Percentiles rank a stretch among this genome's conserved stretches.
These are phyloP conservation scores for Petasospora rhodanensis DNA, from an alignment of 1,139 yeast genomes.

Conservation along the genomic window DNA sequence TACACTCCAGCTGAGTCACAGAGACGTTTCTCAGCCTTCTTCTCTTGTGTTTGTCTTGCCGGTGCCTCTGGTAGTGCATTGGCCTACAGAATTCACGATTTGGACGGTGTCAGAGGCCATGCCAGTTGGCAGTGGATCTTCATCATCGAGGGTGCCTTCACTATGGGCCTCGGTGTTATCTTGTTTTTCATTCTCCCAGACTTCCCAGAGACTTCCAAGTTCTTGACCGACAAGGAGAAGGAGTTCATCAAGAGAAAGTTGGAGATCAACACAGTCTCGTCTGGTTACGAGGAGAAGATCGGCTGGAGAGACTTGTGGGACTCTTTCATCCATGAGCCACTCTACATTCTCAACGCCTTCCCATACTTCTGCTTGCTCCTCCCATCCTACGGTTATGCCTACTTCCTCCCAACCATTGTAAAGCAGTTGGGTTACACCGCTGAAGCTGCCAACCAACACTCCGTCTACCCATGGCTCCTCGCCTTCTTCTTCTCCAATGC, in stretches of 20 bases:
- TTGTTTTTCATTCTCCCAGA: slow-evolving; percentile 67
- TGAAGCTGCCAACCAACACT: slow-evolving; percentile 43
- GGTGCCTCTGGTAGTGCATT: slow-evolving; percentile 82
- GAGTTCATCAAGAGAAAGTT: slow-evolving; percentile 37
- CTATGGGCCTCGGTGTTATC: slow-evolving; percentile 57
- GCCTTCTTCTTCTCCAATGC: slow-evolving; percentile 39
- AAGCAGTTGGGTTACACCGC: slow-evolving; percentile 42
- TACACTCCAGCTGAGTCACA: slow-evolving; percentile 40
- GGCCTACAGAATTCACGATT: slow-evolving; percentile 53
- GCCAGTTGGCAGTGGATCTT: slow-evolving; percentile 61
- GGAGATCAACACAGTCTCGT: slow-evolving; percentile 39
- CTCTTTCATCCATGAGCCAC: slow-evolving; percentile 50
- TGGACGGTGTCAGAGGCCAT: slow-evolving; percentile 45
- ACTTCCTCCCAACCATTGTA: slow-evolving; percentile 45
- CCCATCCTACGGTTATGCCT: slow-evolving; percentile 45
- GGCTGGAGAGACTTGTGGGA: slow-evolving; percentile 29
- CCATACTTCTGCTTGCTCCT: slow-evolving; percentile 46
- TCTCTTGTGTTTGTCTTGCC: slow-evolving; percentile 45
- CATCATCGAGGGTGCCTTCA: slow-evolving; percentile 53
- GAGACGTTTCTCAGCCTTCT: slow-evolving; percentile 35
- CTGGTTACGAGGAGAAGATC: slow-evolving; percentile 32
- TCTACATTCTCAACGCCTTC: slow-evolving; percentile 45
- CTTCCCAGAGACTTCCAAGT: slow-evolving; percentile 63
- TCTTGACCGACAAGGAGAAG: slow-evolving; percentile 37
- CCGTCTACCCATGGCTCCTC: slow-evolving; percentile 45